A percentile compares a stretch with the other conserved stretches of the same genome.
phyloP scores from a whole-genome alignment of 2,329 filamentous ascomycete species.

The Zymoseptoria brevis region DNA sequence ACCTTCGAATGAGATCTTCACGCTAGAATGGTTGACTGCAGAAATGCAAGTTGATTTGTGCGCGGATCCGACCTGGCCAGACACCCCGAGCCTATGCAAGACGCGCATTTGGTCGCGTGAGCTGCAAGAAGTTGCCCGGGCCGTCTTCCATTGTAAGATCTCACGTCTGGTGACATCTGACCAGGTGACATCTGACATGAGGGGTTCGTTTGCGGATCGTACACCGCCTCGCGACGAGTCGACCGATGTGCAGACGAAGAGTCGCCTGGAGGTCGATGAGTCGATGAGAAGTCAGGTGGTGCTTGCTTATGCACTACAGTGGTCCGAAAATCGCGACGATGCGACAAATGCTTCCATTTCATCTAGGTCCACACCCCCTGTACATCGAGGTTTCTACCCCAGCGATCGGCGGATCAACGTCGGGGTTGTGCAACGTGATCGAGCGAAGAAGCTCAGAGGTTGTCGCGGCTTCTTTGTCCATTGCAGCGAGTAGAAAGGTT shows the following conservation, averaged over 20 bases:
- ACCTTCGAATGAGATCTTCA: not conserved
- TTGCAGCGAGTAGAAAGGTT: too few species aligned
- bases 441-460: not conserved
- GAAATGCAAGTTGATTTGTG: too few species aligned
- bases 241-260: not conserved
- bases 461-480: not conserved
- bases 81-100: not conserved
- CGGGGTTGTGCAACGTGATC: not conserved
- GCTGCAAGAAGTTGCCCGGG: not conserved
- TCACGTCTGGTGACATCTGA: not conserved
- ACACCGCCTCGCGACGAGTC: not conserved
- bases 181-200: not conserved
- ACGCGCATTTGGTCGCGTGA: not conserved
- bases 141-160: not conserved
- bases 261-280: not conserved
- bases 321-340: not conserved
- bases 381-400: not conserved
- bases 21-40: too few species aligned
- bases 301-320: not conserved
- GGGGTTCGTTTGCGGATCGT: not conserved
- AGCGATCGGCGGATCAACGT: slow-evolving; percentile 5
- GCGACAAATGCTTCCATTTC: not conserved
- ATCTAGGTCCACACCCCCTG: not conserved
- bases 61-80: too few species aligned
- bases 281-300: not conserved